Conservation (phyloP, 2,329 filamentous ascomycete genomes). For the Calcarisporium arbuscula region DNA sequence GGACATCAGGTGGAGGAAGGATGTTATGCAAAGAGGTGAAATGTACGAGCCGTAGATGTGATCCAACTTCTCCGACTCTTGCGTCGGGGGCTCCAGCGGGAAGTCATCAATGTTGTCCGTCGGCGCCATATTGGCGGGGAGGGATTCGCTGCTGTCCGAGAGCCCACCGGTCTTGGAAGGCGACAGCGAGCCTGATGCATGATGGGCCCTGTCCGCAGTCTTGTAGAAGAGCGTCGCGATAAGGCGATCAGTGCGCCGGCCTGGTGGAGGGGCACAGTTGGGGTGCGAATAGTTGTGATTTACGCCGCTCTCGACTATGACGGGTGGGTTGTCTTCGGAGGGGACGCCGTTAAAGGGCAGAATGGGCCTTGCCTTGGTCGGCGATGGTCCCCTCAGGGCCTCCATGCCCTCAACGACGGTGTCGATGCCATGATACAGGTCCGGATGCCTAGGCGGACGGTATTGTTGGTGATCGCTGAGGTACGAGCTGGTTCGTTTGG, state of each 20-base stretch:
- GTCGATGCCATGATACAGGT: constrained; percentile 56
- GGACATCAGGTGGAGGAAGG: constrained; percentile 61
- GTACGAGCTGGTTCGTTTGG: constrained; percentile 56
- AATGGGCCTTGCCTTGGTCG: constrained; percentile 35
- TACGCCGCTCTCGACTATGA: constrained; percentile 55
- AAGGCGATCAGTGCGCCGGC: constrained; percentile 42
- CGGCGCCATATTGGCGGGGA: constrained; percentile 51
- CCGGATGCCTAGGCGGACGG: constrained; percentile 47
- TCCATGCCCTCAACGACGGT: constrained; percentile 54
- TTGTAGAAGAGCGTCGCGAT: constrained; percentile 62
- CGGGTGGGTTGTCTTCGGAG: constrained; percentile 51
- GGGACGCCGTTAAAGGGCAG: constrained; percentile 55
- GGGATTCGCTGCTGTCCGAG: constrained; percentile 26
- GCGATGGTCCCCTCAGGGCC: constrained; percentile 25
- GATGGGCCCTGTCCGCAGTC: constrained; percentile 21
- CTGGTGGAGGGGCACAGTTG: constrained; percentile 51
- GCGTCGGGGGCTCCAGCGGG: constrained; percentile 51
- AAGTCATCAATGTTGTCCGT: constrained; percentile 52
- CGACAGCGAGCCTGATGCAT: constrained; percentile 19
- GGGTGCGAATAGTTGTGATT: constrained; percentile 57
- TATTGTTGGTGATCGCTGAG: constrained; percentile 59
- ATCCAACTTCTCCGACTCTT: constrained; percentile 52
- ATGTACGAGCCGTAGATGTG: constrained; percentile 61
- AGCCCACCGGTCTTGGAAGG: constrained; percentile 19
- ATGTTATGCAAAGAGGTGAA: constrained; percentile 58